A percentile compares a stretch with the other conserved stretches of the same genome.
Evolutionary conservation across 1,139 yeast species (phyloP).

Genomic region (Debaryomyces robertsiae): DNA sequence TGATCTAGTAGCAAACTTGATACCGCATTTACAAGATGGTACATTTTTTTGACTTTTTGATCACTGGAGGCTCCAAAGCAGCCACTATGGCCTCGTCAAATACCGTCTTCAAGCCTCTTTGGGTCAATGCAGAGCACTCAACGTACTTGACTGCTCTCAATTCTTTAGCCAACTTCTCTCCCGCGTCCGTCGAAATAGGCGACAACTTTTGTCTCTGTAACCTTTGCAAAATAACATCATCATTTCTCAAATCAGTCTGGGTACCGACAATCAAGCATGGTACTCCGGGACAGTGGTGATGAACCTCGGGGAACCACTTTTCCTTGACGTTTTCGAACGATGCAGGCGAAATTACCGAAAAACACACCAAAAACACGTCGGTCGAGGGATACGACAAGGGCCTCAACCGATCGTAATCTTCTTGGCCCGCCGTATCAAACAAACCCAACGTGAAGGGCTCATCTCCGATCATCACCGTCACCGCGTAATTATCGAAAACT

Average conservation of each 20-base stretch:
- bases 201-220: conserved; percentile 86
- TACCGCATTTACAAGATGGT: conserved; percentile 56
- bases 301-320: conserved; percentile 98
- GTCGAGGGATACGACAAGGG: conserved; percentile 97
- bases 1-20: neutral
- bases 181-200: conserved; percentile 85
- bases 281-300: conserved; percentile 97
- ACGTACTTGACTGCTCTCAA: conserved; percentile 94
- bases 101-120: conserved; percentile 91
- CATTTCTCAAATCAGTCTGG: conserved; percentile 91
- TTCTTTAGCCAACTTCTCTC: conserved; percentile 91
- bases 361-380: conserved; percentile 92
- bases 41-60: conserved; percentile 82
- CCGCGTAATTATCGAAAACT: conserved; percentile 95
- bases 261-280: conserved; percentile 97
- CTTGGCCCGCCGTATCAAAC: conserved; percentile 98
- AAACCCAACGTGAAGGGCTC: conserved; percentile 96
- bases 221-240: conserved; percentile 85
- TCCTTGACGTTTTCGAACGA: conserved; percentile 97
- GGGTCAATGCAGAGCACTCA: conserved; percentile 97
- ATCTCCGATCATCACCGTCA: conserved; percentile 97
- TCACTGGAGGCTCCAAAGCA: conserved; percentile 88
- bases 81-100: conserved; percentile 98
- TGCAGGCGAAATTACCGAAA: conserved; percentile 94
- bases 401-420: conserved; percentile 95